These are phyloP conservation scores for Saccharomycopsis sp. DNA, from an alignment of 805 yeast genomes.

Conservation along the genomic window DNA sequence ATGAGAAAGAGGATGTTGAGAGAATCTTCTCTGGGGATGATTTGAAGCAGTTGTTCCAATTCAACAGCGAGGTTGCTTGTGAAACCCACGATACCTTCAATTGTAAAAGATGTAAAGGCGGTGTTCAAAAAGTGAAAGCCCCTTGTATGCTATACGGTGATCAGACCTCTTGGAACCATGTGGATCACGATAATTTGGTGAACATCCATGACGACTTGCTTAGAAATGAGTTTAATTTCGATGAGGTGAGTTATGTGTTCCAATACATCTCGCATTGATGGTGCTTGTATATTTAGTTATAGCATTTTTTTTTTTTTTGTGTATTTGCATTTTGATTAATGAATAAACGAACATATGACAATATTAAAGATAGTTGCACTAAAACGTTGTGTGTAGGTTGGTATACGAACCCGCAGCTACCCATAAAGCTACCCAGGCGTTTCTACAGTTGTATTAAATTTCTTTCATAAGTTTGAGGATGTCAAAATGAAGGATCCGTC, in stretches of 20 bases:
- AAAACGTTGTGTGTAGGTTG: too few species aligned
- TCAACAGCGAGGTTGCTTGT: slow-evolving; percentile 58
- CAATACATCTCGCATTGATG: slow-evolving; percentile 84
- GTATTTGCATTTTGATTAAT: not conserved
- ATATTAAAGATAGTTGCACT: too few species aligned
- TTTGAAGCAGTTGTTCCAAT: slow-evolving; percentile 68
- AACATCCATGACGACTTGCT: slow-evolving; percentile 72
- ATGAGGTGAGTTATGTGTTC: slow-evolving; percentile 79
- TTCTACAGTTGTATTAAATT: too few species aligned
- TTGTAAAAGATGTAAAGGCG: slow-evolving; percentile 72
- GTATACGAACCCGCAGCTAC: too few species aligned
- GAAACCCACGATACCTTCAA: slow-evolving; percentile 91
- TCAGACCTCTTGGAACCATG: slow-evolving; percentile 96
- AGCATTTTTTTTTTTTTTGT: not conserved
- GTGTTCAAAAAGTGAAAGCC: slow-evolving; percentile 56
- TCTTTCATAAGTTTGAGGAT: too few species aligned
- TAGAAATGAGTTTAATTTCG: slow-evolving; percentile 60
- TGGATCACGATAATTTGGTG: slow-evolving; percentile 52
- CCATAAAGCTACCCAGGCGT: too few species aligned
- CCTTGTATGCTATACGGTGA: slow-evolving; percentile 95
- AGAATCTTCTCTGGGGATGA: slow-evolving; percentile 80
- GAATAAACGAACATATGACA: too few species aligned
- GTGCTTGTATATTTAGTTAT: not conserved
- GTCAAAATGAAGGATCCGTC: too few species aligned
- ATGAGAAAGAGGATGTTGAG: slow-evolving; percentile 92